These are phyloP conservation scores for Paratinospora sagittata DNA, from an alignment of 164 flowering plant genomes.

Conservation along the genomic window DNA sequence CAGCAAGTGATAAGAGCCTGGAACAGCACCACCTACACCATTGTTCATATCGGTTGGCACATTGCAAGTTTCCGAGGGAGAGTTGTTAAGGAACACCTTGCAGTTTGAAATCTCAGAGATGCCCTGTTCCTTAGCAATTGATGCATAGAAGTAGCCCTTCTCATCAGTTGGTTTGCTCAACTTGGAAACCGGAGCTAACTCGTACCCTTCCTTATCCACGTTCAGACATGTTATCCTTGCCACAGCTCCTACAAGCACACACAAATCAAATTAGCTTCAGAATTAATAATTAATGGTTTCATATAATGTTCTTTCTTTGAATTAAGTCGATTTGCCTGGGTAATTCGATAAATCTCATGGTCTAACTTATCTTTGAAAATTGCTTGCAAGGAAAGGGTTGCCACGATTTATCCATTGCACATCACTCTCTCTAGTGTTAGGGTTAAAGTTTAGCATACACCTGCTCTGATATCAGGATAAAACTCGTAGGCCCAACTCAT, in stretches of 20 bases:
- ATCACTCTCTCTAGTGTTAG: too few relatives aligned
- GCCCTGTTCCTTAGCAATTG: conserved; percentile 14
- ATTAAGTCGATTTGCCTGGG: too few relatives aligned
- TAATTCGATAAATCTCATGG: too few relatives aligned
- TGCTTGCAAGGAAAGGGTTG: too few relatives aligned
- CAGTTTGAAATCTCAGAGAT: conserved; percentile 24
- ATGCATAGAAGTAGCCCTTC: conserved; percentile 37
- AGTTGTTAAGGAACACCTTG: conserved; percentile 35
- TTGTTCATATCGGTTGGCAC: conserved; percentile 30
- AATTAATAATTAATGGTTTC: too few relatives aligned
- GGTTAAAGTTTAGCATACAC: too few relatives aligned
- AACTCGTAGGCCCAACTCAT: too few relatives aligned
- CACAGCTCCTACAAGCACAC: conserved; percentile 27
- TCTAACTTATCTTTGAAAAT: too few relatives aligned
- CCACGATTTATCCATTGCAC: too few relatives aligned
- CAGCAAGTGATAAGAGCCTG: conserved; percentile 20
- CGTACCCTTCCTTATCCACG: conserved; percentile 24
- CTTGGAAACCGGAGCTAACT: conserved; percentile 23
- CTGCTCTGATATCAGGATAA: too few relatives aligned
- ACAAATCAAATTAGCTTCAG: neutral
- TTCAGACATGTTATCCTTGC: conserved; percentile 35
- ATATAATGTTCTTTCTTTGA: too few relatives aligned
- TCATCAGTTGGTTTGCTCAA: conserved; percentile 29
- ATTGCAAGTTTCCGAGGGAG: conserved; percentile 30
- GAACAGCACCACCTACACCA: conserved; percentile 31